Conservation (phyloP, 768 basidiomycete species). For the Podaxis sp. region DNA sequence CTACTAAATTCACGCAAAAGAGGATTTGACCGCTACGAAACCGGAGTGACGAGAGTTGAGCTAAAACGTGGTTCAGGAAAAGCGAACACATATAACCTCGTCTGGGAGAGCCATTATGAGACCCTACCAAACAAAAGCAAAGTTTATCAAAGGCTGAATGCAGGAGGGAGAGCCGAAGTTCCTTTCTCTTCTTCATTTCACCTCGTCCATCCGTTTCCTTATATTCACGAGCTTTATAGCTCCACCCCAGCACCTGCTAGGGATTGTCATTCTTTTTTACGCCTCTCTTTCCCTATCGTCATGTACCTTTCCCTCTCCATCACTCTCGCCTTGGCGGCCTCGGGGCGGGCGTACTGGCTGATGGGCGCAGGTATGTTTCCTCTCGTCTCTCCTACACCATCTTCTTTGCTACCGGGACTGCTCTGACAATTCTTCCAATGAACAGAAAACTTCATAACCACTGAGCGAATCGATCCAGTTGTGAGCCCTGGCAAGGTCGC, state of each 20-base stretch:
- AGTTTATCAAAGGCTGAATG: conserved; percentile 6
- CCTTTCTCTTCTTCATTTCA: conserved; percentile 8
- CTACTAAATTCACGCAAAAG: neutral
- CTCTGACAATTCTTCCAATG: neutral
- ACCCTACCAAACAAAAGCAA: conserved; percentile 10
- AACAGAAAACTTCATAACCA: conserved; percentile 32
- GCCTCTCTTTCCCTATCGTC: conserved; percentile 17
- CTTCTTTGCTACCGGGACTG: too few relatives aligned
- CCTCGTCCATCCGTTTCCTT: neutral
- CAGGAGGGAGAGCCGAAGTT: neutral
- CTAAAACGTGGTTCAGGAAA: neutral
- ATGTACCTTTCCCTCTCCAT: conserved; percentile 29
- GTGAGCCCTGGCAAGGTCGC: conserved; percentile 42
- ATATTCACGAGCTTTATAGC: conserved; percentile 1
- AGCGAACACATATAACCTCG: conserved; percentile 1
- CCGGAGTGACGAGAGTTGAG: neutral
- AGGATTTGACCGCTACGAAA: neutral
- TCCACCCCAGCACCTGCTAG: conserved; percentile 11
- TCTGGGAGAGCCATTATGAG: neutral
- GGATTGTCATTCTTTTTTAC: conserved; percentile 23
- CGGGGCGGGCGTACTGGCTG: conserved; percentile 41
- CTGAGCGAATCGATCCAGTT: conserved; percentile 47
- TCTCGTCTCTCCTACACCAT: neutral
- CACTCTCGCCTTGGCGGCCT: conserved; percentile 23
- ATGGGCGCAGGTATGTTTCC: conserved; percentile 33